Percentiles rank a stretch among this genome's conserved stretches.
Conservation (phyloP, 805 yeast genomes). For the Yarrowia osloensis region DNA sequence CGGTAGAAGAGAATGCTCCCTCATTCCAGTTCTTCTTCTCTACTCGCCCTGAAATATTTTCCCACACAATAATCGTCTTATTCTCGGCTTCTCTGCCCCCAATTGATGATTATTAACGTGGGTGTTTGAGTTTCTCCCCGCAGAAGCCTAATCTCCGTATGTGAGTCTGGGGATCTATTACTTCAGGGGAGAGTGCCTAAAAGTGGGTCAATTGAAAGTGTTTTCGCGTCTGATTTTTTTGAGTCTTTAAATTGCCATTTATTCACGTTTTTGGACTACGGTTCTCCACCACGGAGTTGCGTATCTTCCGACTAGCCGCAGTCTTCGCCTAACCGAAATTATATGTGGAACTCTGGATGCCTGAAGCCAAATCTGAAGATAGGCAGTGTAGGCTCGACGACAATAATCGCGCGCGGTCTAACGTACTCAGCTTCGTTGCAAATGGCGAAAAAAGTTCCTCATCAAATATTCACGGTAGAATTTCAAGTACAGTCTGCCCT, state of each 20-base stretch:
- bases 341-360: background rate
- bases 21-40: background rate
- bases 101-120: conserved; percentile 13
- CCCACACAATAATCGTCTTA: background rate
- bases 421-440: background rate
- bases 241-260: background rate
- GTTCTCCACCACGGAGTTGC: background rate
- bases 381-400: background rate
- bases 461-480: background rate
- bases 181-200: background rate
- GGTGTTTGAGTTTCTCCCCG: background rate
- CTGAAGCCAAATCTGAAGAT: conserved; percentile 2
- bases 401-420: background rate
- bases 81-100: background rate
- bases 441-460: background rate
- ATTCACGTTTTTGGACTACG: too few relatives aligned
- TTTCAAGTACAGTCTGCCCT: background rate
- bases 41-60: background rate
- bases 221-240: background rate
- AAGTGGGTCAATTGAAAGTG: background rate
- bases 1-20: too few relatives aligned
- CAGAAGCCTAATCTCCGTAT: background rate
- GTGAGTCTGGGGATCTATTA: background rate
- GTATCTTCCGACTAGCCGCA: background rate
- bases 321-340: background rate